These are phyloP conservation scores for Epichloe brachyelytri DNA, from an alignment of 2,329 filamentous ascomycete species.

Conservation along the genomic window DNA sequence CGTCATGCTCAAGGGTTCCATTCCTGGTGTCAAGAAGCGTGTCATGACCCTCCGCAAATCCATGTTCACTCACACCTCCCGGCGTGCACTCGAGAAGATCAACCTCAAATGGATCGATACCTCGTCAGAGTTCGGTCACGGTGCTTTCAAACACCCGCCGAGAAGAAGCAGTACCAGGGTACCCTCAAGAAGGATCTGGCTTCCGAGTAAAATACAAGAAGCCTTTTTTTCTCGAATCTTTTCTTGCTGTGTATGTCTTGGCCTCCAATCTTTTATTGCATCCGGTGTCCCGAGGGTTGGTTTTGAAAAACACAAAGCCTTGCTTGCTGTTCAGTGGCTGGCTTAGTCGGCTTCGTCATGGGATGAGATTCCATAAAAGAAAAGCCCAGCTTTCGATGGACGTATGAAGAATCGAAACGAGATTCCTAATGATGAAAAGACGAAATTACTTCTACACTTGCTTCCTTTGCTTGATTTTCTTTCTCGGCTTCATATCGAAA, in stretches of 20 bases:
- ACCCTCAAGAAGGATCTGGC: constrained; percentile 96
- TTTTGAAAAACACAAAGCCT: neutral
- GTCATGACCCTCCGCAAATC: constrained; percentile 98
- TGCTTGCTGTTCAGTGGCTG: constrained; percentile 19
- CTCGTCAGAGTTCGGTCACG: constrained; percentile 99
- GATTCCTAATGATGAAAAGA: constrained; percentile 6
- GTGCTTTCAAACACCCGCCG: constrained; percentile 95
- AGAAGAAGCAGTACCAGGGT: constrained; percentile 97
- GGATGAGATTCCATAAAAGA: constrained; percentile 20
- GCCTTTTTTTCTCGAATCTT: constrained; percentile 26
- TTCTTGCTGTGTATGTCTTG: constrained; percentile 10
- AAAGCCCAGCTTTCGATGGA: constrained; percentile 20
- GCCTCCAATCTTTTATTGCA: constrained; percentile 31
- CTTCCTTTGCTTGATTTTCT: neutral
- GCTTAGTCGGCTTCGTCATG: constrained; percentile 23
- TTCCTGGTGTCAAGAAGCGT: constrained; percentile 98
- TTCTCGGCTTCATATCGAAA: too few relatives aligned
- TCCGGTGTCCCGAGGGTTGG: constrained; percentile 37
- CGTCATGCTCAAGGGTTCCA: constrained; percentile 92
- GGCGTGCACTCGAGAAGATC: constrained; percentile 96
- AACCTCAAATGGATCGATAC: constrained; percentile 99
- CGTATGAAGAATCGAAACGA: constrained; percentile 15
- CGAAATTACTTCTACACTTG: neutral
- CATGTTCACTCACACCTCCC: constrained; percentile 93
- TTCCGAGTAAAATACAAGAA: constrained; percentile 26